Conservation (phyloP, 352 stramenopile genomes). For the Phytopythium litorale region DNA sequence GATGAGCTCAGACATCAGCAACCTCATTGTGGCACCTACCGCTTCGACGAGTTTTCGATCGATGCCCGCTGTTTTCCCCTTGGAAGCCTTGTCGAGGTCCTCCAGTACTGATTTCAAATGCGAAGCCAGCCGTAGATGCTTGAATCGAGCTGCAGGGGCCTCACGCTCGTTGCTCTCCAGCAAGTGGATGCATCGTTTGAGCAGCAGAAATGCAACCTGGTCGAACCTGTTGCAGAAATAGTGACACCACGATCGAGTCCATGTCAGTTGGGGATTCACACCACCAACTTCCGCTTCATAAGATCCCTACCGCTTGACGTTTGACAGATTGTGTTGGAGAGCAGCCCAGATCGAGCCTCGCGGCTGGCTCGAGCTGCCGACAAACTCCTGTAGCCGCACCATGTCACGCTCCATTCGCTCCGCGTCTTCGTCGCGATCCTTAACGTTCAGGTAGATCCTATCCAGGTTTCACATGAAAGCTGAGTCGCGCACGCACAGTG, state of each 20-base stretch:
- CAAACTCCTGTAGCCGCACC: slow-evolving; percentile 56
- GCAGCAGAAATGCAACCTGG: slow-evolving; percentile 51
- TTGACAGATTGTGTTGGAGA: slow-evolving; percentile 55
- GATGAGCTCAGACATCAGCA: not conserved
- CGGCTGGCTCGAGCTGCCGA: slow-evolving; percentile 42
- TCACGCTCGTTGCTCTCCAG: slow-evolving; percentile 36
- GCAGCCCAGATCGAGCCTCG: slow-evolving; percentile 64
- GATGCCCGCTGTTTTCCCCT: slow-evolving; percentile 19
- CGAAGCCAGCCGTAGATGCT: slow-evolving; percentile 46
- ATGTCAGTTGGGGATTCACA: slow-evolving; percentile 1
- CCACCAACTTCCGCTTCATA: not conserved
- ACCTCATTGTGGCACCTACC: slow-evolving; percentile 22
- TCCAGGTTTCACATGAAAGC: not conserved
- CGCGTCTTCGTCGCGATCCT: slow-evolving; percentile 27
- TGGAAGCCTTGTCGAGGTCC: slow-evolving; percentile 20
- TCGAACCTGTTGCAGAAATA: slow-evolving; percentile 33
- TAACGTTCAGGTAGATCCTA: slow-evolving; percentile 52
- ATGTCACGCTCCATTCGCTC: slow-evolving; percentile 54
- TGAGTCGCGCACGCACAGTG: not conserved
- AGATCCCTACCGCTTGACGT: slow-evolving; percentile 48
- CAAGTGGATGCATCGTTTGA: slow-evolving; percentile 44
- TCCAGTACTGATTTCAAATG: slow-evolving; percentile 48
- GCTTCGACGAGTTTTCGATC: slow-evolving; percentile 56
- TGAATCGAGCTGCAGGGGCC: slow-evolving; percentile 36
- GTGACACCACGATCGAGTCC: not conserved